These are phyloP conservation scores for Eimeria tenella DNA, from an alignment of 169 alveolate species.

Conservation along the genomic window DNA sequence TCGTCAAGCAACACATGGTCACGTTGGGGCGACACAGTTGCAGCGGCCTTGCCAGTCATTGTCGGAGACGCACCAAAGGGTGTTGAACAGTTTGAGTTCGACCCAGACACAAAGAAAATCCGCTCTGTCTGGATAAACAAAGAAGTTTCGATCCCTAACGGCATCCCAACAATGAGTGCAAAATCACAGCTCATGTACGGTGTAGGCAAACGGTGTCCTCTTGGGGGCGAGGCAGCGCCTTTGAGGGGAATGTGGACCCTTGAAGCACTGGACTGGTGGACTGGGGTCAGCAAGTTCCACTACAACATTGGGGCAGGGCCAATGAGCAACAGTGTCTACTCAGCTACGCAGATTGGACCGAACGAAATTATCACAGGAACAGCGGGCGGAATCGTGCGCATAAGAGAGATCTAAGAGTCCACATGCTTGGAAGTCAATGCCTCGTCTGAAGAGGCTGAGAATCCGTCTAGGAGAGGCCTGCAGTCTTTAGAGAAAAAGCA, in stretches of 20 bases:
- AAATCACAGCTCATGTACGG: conserved; percentile 80
- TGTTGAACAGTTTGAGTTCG: conserved; percentile 77
- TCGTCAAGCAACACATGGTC: conserved; percentile 33
- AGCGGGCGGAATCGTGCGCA: conserved; percentile 78
- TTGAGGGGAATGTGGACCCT: conserved; percentile 82
- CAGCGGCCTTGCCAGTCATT: conserved; percentile 76
- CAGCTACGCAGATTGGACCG: conserved; percentile 82
- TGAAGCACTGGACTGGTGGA: conserved; percentile 83
- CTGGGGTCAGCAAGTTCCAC: conserved; percentile 77
- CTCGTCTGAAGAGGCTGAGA: neutral
- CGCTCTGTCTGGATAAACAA: conserved; percentile 76
- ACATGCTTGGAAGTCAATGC: too few relatives aligned
- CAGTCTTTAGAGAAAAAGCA: too few relatives aligned
- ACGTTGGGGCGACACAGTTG: conserved; percentile 51
- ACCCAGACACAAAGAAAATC: conserved; percentile 62
- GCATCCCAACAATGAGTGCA: conserved; percentile 81
- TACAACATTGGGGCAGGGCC: conserved; percentile 82
- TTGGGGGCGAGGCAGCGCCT: conserved; percentile 80
- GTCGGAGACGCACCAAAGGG: conserved; percentile 83
- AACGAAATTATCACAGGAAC: conserved; percentile 81
- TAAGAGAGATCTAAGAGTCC: conserved; percentile 49
- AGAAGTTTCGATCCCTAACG: conserved; percentile 80
- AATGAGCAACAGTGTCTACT: conserved; percentile 77
- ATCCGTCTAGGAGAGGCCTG: neutral
- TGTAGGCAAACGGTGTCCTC: conserved; percentile 79